Conservation (phyloP, 2,329 filamentous ascomycete genomes). For the Colletotrichum tropicicola region DNA sequence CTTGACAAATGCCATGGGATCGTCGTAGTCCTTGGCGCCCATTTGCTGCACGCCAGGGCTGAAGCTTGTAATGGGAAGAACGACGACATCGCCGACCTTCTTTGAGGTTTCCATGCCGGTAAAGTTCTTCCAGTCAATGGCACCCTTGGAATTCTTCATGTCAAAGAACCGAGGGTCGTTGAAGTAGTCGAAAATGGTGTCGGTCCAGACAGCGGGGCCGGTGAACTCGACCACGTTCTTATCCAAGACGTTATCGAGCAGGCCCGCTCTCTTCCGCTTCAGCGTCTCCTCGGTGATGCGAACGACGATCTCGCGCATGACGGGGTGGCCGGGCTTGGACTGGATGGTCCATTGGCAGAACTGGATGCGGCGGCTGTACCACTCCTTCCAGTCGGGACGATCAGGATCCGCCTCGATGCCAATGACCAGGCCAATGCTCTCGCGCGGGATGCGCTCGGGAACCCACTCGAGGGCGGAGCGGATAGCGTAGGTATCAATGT, state of each 20-base stretch:
- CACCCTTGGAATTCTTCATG: conserved; percentile 73
- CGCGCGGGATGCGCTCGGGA: conserved; percentile 77
- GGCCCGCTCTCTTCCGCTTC: conserved; percentile 73
- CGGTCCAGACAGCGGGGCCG: conserved; percentile 94
- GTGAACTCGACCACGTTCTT: conserved; percentile 93
- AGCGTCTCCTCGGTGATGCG: conserved; percentile 87
- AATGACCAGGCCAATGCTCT: conserved; percentile 84
- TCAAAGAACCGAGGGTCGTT: conserved; percentile 92
- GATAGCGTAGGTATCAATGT: conserved; percentile 91
- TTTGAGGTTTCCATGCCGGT: conserved; percentile 85
- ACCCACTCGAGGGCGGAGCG: conserved; percentile 89
- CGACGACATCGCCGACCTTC: conserved; percentile 91
- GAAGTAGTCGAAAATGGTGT: conserved; percentile 90
- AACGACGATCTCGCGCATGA: conserved; percentile 86
- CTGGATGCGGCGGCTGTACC: conserved; percentile 96
- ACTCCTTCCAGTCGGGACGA: conserved; percentile 88
- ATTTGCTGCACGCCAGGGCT: conserved; percentile 94
- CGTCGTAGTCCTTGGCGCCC: conserved; percentile 86
- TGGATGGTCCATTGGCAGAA: conserved; percentile 99
- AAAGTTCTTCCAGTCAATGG: conserved; percentile 88
- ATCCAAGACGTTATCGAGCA: conserved; percentile 64
- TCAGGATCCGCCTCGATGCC: conserved; percentile 98
- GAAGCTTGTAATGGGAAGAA: conserved; percentile 96
- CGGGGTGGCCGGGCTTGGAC: conserved; percentile 91
- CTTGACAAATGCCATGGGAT: conserved; percentile 97